These are phyloP conservation scores for Colletotrichum sp. DNA, from an alignment of 2,329 filamentous ascomycete species.

Conservation along the genomic window DNA sequence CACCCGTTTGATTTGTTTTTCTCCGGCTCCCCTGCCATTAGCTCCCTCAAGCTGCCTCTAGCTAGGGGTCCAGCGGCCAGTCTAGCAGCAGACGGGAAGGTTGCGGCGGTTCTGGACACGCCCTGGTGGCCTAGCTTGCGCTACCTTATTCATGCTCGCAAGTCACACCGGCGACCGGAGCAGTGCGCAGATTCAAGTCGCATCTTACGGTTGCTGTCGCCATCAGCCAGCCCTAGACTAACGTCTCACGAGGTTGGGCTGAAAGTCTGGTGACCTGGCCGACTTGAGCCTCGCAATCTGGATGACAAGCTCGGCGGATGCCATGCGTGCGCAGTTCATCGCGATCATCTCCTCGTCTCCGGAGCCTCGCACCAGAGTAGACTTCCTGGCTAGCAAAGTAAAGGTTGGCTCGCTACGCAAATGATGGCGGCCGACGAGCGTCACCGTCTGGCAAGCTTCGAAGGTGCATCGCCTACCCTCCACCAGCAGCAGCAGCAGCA, in stretches of 20 bases:
- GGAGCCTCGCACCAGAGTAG: neutral
- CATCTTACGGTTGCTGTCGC: neutral
- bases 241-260: neutral
- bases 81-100: neutral
- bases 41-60: neutral
- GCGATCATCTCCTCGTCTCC: neutral
- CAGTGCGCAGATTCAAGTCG: neutral
- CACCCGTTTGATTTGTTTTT: slow-evolving; percentile 1
- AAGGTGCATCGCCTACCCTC: neutral
- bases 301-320: neutral
- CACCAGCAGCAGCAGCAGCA: neutral
- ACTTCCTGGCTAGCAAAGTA: neutral
- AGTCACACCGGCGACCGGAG: neutral
- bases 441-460: neutral
- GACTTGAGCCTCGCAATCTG: neutral
- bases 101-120: neutral
- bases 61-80: neutral
- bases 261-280: neutral
- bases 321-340: neutral
- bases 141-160: neutral
- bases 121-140: neutral
- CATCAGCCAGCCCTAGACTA: neutral
- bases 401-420: neutral
- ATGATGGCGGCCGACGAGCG: neutral
- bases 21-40: neutral